These are phyloP conservation scores for Mycena albidolilacea DNA, from an alignment of 768 basidiomycete genomes.

Conservation along the genomic window DNA sequence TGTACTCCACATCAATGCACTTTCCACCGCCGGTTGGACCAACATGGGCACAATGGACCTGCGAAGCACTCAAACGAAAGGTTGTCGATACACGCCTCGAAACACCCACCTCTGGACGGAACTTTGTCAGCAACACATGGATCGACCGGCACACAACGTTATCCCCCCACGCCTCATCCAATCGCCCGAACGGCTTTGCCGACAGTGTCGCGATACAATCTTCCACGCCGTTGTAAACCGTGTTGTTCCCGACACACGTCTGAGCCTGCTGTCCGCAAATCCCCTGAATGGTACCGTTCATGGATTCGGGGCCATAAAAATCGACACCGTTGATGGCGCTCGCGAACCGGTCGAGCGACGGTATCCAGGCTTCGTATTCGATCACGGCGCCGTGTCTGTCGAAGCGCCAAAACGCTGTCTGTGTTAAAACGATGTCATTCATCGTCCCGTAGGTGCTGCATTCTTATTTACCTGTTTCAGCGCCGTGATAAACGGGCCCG, in stretches of 20 bases:
- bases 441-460: too few species aligned
- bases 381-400: conserved; percentile 22
- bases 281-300: conserved; percentile 8
- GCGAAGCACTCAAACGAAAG: neutral
- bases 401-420: conserved; percentile 30
- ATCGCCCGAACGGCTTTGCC: conserved; percentile 17
- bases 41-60: conserved; percentile 28
- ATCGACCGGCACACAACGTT: conserved; percentile 27
- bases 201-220: conserved; percentile 10
- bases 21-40: conserved; percentile 24
- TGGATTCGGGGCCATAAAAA: neutral
- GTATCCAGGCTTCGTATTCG: conserved; percentile 24
- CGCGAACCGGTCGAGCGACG: neutral
- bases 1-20: conserved; percentile 26
- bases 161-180: conserved; percentile 25
- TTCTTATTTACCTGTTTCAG: conserved; percentile 19
- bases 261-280: conserved; percentile 17
- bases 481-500: conserved; percentile 16
- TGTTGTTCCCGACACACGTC: conserved; percentile 23
- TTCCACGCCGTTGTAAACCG: neutral
- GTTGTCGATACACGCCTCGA: neutral
- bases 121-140: conserved; percentile 26
- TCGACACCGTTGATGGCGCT: neutral
- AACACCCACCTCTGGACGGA: conserved; percentile 2
- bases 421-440: neutral